Evolutionary conservation across 1,139 yeast genomes (phyloP), one percentile per base, ranked within the genome.

Genomic region (Sugiyamaella castrensis): DNA sequence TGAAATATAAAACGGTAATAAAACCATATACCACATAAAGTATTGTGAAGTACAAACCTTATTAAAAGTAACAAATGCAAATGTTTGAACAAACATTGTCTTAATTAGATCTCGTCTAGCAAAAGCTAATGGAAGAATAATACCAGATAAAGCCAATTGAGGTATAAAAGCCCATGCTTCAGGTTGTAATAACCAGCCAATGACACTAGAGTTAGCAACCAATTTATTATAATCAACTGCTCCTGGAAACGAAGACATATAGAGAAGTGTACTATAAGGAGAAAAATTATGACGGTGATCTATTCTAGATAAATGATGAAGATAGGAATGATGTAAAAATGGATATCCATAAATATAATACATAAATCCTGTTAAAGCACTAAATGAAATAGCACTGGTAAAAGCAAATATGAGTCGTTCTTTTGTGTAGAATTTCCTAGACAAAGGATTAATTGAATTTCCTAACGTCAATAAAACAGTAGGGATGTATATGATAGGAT

Each of bases 201-300:
- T 39, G 12, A 38, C 38, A 8, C 41, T 27, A 10, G 30, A n/a
- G 8, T n/a, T 35, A 15, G 36, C 8, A 19, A 19, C 5, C 24
- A 19, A 19, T 5, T 4, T 19, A 19, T 19, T 19, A 19, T 19
- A 19, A 12, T 41, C 32, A 9, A 42, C 26, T 4, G 47, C 51
- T 16, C 44, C 51, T 7, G 51, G 53, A n/a, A 47, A 61, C n/a
- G 71, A 65, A 8, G 67, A 55, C 49, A 69, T 65, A 68, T 92
- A 92, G 41, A 92, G 71, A 30, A 82, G 72, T 15, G 88, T 72
- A 62, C 92, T 87, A 75, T 91, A 92, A 1, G 91, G 76, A 1
- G 96, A 87, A 62, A 92, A 92, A 67, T 92, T 92, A 68, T 92
- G 98, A 47, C 98, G 80, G 66, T 92, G 98, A 65, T 92, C 98